Base-by-base conservation (phyloP, 2,329 filamentous ascomycete species). In the Graphium sp. region DNA sequence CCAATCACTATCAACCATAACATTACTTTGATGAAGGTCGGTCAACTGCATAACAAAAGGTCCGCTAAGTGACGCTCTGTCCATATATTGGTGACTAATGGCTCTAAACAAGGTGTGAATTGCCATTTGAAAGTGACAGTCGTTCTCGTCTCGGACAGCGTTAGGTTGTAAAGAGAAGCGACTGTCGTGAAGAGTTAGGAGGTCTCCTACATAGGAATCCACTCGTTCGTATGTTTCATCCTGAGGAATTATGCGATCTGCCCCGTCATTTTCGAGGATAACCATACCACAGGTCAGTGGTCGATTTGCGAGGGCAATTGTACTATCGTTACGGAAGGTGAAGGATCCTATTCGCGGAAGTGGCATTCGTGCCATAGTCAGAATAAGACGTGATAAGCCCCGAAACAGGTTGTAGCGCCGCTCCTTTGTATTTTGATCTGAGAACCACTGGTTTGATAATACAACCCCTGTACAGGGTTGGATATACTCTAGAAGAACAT, bases 1-100 rank as follows among this genome's bases (percentile, higher is more conserved):
- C 44, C 44, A 47, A 21, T 49, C 29, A 25, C 45, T 32, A 28
- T 52, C 46, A 6, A 52, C 45, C 20, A 50, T 45, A 22, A 52
- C 46, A 28, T 51, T 51, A 29, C 45, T 47, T 22, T 31, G 34
- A 38, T 50, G 42, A 18, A 52, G 34, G 32, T 52, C 44, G 18
- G 46, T 49, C 15, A 49, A 25, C 28, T 39, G 34, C 4, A 49
- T 33, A 29, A 37, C 28, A 30, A 38, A 49, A 3, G 44, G 45
- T 5, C 44, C 44, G 23, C 44, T 16, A 11, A 34, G 34, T n/a
- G 17, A 24, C 12, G 39, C 33, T 18, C 28, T 31, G 18, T 33
- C 21, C 21, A 48, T 36, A 26, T 44, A 48, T 30, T 37, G 24
- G 38, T 48, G 43, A 18, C 35, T 36, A 2, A 47, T 20, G 20